Conservation (phyloP, 179 eudicot genomes). For the Carnegiea gigantea region DNA sequence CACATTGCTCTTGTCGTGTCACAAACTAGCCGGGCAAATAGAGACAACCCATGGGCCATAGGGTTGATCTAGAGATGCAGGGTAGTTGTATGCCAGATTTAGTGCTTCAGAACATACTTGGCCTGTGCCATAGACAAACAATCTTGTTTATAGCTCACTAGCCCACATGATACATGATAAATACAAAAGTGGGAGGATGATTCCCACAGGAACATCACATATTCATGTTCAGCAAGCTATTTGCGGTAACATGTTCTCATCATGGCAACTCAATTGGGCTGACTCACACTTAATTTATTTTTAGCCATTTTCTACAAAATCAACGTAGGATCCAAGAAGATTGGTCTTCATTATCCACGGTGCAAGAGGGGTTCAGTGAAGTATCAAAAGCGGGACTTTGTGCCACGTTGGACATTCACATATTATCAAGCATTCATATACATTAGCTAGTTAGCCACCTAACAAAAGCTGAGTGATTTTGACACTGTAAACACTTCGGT, state of each 20-base stretch:
- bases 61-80: constrained; percentile 59
- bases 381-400: not conserved
- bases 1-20: constrained; percentile 95
- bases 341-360: not conserved
- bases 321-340: not conserved
- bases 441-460: not conserved
- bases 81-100: constrained; percentile 68
- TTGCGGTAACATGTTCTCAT: not conserved
- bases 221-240: not conserved
- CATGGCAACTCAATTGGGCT: not conserved
- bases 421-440: not conserved
- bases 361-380: not conserved
- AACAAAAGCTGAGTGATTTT: not conserved
- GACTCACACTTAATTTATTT: not conserved
- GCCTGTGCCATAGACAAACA: constrained; percentile 48
- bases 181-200: not conserved
- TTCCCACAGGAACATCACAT: not conserved
- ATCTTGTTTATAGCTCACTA: not conserved
- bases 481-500: not conserved
- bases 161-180: not conserved
- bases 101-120: constrained; percentile 64
- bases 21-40: constrained; percentile 69
- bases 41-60: constrained; percentile 91
- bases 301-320: not conserved
- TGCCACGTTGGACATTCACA: not conserved